A percentile compares a stretch with the other conserved stretches of the same genome.
Evolutionary conservation across 495 filamentous ascomycete genomes (phyloP).

Genomic region (Daldinia vernicosa): DNA sequence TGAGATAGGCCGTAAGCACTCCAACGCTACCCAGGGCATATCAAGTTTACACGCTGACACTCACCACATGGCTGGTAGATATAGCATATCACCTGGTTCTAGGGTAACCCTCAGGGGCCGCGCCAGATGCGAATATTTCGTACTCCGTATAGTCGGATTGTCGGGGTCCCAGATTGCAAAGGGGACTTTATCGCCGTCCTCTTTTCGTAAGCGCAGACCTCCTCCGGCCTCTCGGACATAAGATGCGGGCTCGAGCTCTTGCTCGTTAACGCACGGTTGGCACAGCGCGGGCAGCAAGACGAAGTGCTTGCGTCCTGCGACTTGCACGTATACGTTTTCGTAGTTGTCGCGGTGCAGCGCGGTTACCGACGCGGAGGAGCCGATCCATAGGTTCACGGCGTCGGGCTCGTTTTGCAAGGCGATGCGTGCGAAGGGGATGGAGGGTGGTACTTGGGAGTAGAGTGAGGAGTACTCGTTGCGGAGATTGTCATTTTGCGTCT

Average conservation of each 20-base stretch:
- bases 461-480: slow-evolving; percentile 70
- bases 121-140: slow-evolving; percentile 63
- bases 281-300: slow-evolving; percentile 72
- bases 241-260: slow-evolving; percentile 56
- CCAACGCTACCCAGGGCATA: background rate
- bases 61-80: slow-evolving; percentile 78
- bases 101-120: slow-evolving; percentile 68
- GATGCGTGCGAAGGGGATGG: slow-evolving; percentile 72
- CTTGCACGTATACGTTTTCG: slow-evolving; percentile 81
- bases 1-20: background rate
- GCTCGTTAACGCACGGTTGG: slow-evolving; percentile 69
- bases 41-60: slow-evolving; percentile 32
- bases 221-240: slow-evolving; percentile 56
- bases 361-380: slow-evolving; percentile 69
- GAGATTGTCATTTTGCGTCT: slow-evolving; percentile 80
- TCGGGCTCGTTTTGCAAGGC: slow-evolving; percentile 69
- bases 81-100: slow-evolving; percentile 79
- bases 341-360: slow-evolving; percentile 81
- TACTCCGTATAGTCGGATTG: slow-evolving; percentile 53
- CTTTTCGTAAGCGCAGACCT: slow-evolving; percentile 44
- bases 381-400: slow-evolving; percentile 83
- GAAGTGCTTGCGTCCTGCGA: slow-evolving; percentile 75
- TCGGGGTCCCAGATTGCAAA: slow-evolving; percentile 80
- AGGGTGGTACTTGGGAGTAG: slow-evolving; percentile 60
- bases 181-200: slow-evolving; percentile 58